These are phyloP conservation scores for Lepidium campestre DNA, from an alignment of 441 rosid species.

Conservation along the genomic window DNA sequence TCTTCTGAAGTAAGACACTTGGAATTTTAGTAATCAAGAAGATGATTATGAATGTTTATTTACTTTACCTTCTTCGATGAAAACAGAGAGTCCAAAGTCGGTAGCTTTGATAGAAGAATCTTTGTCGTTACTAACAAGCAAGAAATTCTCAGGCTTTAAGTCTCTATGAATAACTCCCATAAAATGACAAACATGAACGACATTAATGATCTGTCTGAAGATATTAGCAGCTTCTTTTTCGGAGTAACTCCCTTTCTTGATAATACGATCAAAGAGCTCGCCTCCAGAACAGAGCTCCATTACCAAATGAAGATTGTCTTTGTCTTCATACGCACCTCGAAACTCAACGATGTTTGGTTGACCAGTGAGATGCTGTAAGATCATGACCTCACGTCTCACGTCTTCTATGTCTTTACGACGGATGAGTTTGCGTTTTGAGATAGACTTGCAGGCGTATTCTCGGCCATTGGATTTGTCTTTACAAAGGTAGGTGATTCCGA, in stretches of 20 bases:
- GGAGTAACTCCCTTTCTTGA: conserved; percentile 43
- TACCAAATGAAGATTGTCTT: conserved; percentile 39
- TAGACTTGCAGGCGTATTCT: conserved; percentile 59
- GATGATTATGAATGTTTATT: not conserved
- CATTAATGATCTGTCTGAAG: conserved; percentile 54
- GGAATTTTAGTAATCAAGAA: not conserved
- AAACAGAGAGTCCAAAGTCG: conserved; percentile 63
- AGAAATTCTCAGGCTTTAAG: conserved; percentile 69
- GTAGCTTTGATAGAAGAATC: conserved; percentile 48
- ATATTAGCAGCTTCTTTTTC: conserved; percentile 54
- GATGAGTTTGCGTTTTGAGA: conserved; percentile 43
- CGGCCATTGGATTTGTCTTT: conserved; percentile 43
- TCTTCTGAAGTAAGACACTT: not conserved
- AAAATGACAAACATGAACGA: conserved; percentile 62
- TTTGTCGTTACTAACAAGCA: conserved; percentile 38
- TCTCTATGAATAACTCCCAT: conserved; percentile 73
- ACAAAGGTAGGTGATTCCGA: conserved; percentile 49
- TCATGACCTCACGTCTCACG: conserved; percentile 53
- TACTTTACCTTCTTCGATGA: conserved; percentile 52
- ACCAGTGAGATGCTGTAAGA: conserved; percentile 54
- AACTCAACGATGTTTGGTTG: conserved; percentile 68
- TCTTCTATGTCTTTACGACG: conserved; percentile 39
- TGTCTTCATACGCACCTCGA: conserved; percentile 57
- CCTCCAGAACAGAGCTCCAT: conserved; percentile 74
- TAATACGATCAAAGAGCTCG: conserved; percentile 64